Evolutionary conservation across 2,329 filamentous ascomycete species (phyloP).

Genomic region (Aspergillus sp.): DNA sequence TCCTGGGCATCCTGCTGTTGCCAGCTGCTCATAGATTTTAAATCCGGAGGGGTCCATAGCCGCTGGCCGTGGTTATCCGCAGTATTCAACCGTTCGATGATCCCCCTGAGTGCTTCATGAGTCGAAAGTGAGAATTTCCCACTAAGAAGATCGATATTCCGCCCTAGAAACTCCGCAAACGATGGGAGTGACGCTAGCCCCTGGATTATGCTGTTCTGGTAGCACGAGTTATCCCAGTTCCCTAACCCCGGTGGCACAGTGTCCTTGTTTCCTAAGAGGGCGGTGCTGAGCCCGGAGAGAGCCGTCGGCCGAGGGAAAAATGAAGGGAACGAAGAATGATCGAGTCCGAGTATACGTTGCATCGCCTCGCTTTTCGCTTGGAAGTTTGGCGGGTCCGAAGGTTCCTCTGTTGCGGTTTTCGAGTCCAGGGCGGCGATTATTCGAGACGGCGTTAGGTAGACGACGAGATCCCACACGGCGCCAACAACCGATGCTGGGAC

Average conservation of each 20-base stretch:
- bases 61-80: slow-evolving; percentile 69
- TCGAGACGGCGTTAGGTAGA: slow-evolving; percentile 41
- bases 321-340: slow-evolving; percentile 59
- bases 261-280: slow-evolving; percentile 37
- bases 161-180: slow-evolving; percentile 65
- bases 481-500: slow-evolving; percentile 30
- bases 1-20: slow-evolving; percentile 98
- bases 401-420: slow-evolving; percentile 46
- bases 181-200: slow-evolving; percentile 73
- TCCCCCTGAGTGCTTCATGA: slow-evolving; percentile 58
- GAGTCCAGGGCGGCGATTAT: slow-evolving; percentile 51
- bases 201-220: slow-evolving; percentile 94
- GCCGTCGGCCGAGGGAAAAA: slow-evolving; percentile 57
- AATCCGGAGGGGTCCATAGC: slow-evolving; percentile 75
- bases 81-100: slow-evolving; percentile 71
- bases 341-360: slow-evolving; percentile 62
- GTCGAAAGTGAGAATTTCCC: slow-evolving; percentile 45
- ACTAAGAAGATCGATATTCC: slow-evolving; percentile 38
- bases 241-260: slow-evolving; percentile 64
- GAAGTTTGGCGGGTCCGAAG: slow-evolving; percentile 34
- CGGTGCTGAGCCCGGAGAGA: slow-evolving; percentile 55
- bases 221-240: slow-evolving; percentile 95
- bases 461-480: slow-evolving; percentile 38
- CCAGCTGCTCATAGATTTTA: slow-evolving; percentile 93
- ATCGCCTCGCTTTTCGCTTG: slow-evolving; percentile 65